phyloP scores from a whole-genome alignment of 306 rosid species.

The Quercus agrifolia region DNA sequence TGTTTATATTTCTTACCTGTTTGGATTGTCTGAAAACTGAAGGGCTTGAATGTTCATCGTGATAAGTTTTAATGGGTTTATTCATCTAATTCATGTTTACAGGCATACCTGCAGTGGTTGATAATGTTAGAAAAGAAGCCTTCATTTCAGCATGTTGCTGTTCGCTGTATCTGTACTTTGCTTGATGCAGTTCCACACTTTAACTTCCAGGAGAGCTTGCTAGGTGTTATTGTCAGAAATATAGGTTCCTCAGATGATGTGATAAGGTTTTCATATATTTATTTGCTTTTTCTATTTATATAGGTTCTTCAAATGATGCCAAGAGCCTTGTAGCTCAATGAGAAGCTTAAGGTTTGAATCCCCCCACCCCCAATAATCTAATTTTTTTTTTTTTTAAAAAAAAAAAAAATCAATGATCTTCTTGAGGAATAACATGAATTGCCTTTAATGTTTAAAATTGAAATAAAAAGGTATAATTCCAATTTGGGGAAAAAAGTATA shows the following conservation, averaged over 20 bases:
- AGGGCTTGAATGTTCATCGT: not conserved
- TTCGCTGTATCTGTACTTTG: slow-evolving; percentile 77
- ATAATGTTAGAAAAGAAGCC: slow-evolving; percentile 57
- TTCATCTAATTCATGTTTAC: slow-evolving; percentile 23
- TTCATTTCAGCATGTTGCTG: slow-evolving; percentile 61
- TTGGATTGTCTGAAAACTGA: not conserved
- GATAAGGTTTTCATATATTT: slow-evolving; percentile 58
- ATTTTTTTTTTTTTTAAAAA: too few relatives aligned
- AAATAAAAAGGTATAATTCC: not conserved
- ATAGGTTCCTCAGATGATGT: slow-evolving; percentile 65
- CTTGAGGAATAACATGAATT: slow-evolving; percentile 1
- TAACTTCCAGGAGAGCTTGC: slow-evolving; percentile 81
- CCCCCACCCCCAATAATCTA: too few relatives aligned
- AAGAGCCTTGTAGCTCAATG: too few relatives aligned
- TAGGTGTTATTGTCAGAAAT: slow-evolving; percentile 64
- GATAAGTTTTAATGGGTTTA: not conserved
- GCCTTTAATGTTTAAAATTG: not conserved
- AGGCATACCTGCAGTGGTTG: slow-evolving; percentile 84
- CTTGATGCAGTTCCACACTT: slow-evolving; percentile 88
- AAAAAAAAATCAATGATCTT: not conserved
- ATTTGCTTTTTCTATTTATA: not conserved
- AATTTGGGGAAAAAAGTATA: not conserved
- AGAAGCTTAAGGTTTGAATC: too few relatives aligned
- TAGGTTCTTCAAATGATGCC: too few relatives aligned
- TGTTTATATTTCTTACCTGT: not conserved